Base-by-base conservation (phyloP, 1,139 yeast species). In the Schwanniomyces etchellsii region DNA sequence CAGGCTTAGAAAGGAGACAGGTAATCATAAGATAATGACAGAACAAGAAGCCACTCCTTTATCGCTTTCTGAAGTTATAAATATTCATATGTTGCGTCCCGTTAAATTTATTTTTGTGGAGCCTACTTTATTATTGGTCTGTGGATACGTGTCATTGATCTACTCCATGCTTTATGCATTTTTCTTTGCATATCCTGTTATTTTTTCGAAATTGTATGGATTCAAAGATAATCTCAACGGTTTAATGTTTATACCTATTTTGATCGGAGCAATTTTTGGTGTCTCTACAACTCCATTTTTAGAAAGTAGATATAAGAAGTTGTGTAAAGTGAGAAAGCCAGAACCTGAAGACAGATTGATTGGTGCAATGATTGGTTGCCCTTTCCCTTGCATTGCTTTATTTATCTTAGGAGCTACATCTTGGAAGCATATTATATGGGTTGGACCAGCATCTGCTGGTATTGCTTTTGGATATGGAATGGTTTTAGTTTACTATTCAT, bases 391-490 rank as follows among this genome's bases (percentile, higher is more conserved):
- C 18, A 78, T 83, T 51, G 83, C 95, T 0, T 63, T 86, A 35
- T 86, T 88, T 65, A 84, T 86, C 44, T 65, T 86, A 33, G 96
- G 96, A 51, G 95, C 95, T 13, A 86, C 96, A 4, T 77, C 94
- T 0, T 77, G 71, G 46, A 74, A 81, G 42, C 80, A 77, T 43
- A 71, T 86, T 40, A 79, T 85, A 37, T 86, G 96, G 95, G 95
- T 88, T 24, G 96, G 95, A 16, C 96, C 96, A 11, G 93, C 95
- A 5, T 82, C 94, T 16, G 72, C 94, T 2, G 96, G 96, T 39
- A 56, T 86, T 29, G 85, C 93, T 0, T 85, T 85, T 53, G 96
- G 96, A 21, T 85, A 75, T 48, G 96, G 96, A 38, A 84, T 86
- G 95, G 95, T 85, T 34, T 65, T 86, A 47, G 79, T 85, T 48